phyloP scores from a whole-genome alignment of 2,329 filamentous ascomycete species.

The Exophiala sp. region DNA sequence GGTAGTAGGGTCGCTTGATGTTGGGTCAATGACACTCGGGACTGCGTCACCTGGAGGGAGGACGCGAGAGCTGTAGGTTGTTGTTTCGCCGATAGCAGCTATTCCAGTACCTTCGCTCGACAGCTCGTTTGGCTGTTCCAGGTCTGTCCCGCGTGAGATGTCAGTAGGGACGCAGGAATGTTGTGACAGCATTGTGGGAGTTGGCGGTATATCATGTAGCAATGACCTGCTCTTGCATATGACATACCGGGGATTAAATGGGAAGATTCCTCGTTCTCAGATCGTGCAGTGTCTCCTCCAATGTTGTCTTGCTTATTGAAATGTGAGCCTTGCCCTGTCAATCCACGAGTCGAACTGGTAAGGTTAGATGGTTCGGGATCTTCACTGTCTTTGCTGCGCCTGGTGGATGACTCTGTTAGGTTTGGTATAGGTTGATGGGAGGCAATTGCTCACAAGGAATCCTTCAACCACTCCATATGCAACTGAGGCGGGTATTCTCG shows the following conservation, averaged over 20 bases:
- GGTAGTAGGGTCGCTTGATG: constrained; percentile 23
- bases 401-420: constrained; percentile 3
- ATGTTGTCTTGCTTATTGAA: constrained; percentile 13
- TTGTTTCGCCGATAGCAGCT: constrained; percentile 24
- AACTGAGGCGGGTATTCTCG: not conserved
- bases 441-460: constrained; percentile 30
- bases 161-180: not conserved
- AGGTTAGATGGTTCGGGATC: not conserved
- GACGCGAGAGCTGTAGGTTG: constrained; percentile 22
- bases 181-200: not conserved
- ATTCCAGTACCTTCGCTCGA: constrained; percentile 8
- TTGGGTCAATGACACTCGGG: constrained; percentile 19
- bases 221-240: not conserved
- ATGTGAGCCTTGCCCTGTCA: constrained; percentile 26
- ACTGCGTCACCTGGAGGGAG: constrained; percentile 22
- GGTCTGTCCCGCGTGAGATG: constrained; percentile 1
- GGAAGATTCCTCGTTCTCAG: not conserved
- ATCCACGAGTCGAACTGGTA: constrained; percentile 6
- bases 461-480: constrained; percentile 31
- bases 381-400: constrained; percentile 11
- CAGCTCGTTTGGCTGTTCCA: not conserved
- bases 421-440: not conserved
- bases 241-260: constrained; percentile 3
- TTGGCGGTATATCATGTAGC: not conserved
- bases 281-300: not conserved